Base-by-base conservation (phyloP, 441 rosid genomes). In the California macrophylla region DNA sequence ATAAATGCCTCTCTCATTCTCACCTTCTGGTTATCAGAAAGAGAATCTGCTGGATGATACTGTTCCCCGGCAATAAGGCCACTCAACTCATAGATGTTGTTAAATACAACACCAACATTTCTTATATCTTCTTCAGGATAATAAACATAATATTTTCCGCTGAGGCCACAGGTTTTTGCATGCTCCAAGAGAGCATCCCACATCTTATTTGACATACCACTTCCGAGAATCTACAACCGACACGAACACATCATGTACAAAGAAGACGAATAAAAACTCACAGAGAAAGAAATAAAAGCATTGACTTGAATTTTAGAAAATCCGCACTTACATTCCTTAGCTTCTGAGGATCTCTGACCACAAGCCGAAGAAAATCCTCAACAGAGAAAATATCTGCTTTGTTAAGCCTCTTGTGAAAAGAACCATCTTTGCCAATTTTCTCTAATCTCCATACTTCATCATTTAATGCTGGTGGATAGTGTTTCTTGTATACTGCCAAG, bases 361-460 rank as follows among this genome's bases (percentile, higher is more conserved):
- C 76, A 75, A 82, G 76, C 72, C 91, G 89, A 75, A 94, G 79
- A 74, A 94, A 94, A 15, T 90, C 92, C 82, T 94, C 97, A 24
- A 94, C 99, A 24, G 81, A 30, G 65, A 68, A 38, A 76, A 94
- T 89, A 66, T 80, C 77, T 0, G 34, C 20, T 12, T 15, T 60
- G 34, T 73, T 89, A 62, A 94, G 86, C 83, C 84, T 86, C 84
- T 85, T 94, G 85, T 94, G 99, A 74, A 94, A 92, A 56, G 98
- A 87, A 20, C 99, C 99, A 82, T 94, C 99, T 80, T 94, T 94
- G 61, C 94, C 98, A 52, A 94, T 94, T 85, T 92, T 94, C 84
- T 94, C 99, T 86, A 94, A 76, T 81, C 99, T 89, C 99, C 99
- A 94, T 40, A 94, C 99, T 0, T 94, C 99, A 75, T 94, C 99